These are phyloP conservation scores for Neurospora sp. DNA, from an alignment of 495 filamentous ascomycete species.

Conservation along the genomic window DNA sequence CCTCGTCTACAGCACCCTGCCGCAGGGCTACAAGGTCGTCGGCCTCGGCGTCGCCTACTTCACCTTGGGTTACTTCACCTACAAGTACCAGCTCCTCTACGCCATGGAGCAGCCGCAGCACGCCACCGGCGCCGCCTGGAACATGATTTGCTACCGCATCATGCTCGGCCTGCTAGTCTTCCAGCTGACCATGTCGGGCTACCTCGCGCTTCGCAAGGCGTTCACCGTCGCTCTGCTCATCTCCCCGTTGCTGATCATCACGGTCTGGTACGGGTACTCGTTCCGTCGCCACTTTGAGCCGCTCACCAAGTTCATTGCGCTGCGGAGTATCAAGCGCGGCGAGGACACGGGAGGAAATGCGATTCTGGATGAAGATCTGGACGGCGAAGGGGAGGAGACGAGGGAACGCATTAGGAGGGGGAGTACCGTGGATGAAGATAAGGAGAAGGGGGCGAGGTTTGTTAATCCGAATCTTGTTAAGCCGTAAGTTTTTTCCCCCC, in stretches of 20 bases:
- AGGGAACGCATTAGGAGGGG: constrained; percentile 25
- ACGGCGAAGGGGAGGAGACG: constrained; percentile 19
- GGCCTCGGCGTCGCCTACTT: constrained; percentile 84
- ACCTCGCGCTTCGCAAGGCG: constrained; percentile 63
- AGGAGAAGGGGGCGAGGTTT: constrained; percentile 56
- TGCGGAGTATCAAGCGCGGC: constrained; percentile 66
- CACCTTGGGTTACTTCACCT: constrained; percentile 78
- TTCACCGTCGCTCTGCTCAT: constrained; percentile 63
- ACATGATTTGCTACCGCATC: constrained; percentile 86
- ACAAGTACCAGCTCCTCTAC: constrained; percentile 97
- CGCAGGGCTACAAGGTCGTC: constrained; percentile 70
- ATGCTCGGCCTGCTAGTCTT: constrained; percentile 77
- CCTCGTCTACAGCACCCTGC: constrained; percentile 85
- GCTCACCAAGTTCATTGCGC: constrained; percentile 81
- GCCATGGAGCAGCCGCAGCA: constrained; percentile 97
- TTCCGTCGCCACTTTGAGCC: constrained; percentile 71
- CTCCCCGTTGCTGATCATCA: constrained; percentile 62
- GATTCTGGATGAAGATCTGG: constrained; percentile 29
- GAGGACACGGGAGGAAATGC: constrained; percentile 29
- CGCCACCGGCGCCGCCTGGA: constrained; percentile 88
- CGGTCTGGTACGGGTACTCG: constrained; percentile 75
- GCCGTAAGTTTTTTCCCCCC: constrained; percentile 38
- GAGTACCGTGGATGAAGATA: constrained; percentile 54
- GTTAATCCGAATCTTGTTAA: constrained; percentile 64
- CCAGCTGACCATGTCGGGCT: constrained; percentile 83